phyloP scores from a whole-genome alignment of 2,329 filamentous ascomycete genomes.

The Apiospora kogelbergensis region DNA sequence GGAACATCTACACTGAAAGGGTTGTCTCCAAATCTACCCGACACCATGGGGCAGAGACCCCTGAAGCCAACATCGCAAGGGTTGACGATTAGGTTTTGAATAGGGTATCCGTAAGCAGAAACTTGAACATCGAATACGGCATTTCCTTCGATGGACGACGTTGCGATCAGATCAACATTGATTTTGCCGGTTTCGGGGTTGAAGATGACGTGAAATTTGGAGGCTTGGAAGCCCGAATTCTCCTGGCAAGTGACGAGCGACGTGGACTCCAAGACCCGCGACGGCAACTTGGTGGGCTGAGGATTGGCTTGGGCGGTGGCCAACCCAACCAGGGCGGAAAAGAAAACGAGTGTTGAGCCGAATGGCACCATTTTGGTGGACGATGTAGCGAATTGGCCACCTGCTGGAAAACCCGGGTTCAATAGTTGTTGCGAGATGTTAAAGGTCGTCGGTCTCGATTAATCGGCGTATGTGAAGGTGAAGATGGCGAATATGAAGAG shows the following conservation, averaged over 20 bases:
- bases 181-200: conserved; percentile 65
- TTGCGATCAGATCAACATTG: conserved; percentile 67
- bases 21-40: conserved; percentile 51
- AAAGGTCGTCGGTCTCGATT: neutral
- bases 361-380: neutral
- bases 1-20: conserved; percentile 60
- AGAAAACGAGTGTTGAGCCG: neutral
- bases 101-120: conserved; percentile 71
- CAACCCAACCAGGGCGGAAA: neutral
- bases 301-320: neutral
- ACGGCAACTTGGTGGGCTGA: neutral
- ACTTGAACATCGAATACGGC: conserved; percentile 70
- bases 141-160: conserved; percentile 72
- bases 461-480: neutral
- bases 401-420: neutral
- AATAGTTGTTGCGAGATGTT: neutral
- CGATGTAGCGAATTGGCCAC: neutral
- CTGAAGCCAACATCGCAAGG: conserved; percentile 65
- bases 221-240: conserved; percentile 77
- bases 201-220: conserved; percentile 75
- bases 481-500: neutral
- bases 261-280: conserved; percentile 37
- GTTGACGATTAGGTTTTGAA: conserved; percentile 61
- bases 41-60: conserved; percentile 79
- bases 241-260: conserved; percentile 75